These are phyloP conservation scores for Volvox africanus DNA, from an alignment of 139 green algal species.

Conservation along the genomic window DNA sequence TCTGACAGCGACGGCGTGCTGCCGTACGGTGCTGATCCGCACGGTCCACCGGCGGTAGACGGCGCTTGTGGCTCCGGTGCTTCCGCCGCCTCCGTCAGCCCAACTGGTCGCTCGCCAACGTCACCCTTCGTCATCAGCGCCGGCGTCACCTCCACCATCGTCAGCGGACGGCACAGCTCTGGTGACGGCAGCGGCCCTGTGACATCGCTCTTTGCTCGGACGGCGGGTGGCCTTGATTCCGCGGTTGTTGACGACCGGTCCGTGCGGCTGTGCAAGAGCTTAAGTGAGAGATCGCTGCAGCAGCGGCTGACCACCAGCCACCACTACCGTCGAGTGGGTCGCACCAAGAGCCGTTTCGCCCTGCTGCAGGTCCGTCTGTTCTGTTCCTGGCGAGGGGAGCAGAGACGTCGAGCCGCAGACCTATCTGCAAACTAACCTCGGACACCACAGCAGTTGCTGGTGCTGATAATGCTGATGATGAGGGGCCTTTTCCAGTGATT, in stretches of 20 bases:
- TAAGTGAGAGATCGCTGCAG: conserved; percentile 25
- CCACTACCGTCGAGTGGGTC: conserved; percentile 1
- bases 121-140: neutral
- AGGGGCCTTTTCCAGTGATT: no score
- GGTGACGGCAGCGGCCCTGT: neutral
- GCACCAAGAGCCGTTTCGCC: conserved; percentile 30
- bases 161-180: neutral
- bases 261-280: conserved; percentile 26
- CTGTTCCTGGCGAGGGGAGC: no score
- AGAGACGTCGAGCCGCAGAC: no score
- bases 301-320: neutral
- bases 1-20: neutral
- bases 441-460: no score
- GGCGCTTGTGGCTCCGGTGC: neutral
- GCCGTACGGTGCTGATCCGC: neutral
- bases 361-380: conserved; percentile 11
- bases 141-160: neutral
- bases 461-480: no score
- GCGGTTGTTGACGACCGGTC: neutral
- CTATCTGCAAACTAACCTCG: no score
- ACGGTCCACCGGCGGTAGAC: neutral
- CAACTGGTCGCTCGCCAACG: neutral
- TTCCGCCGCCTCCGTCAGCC: neutral
- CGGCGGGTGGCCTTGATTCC: neutral
- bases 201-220: neutral